phyloP scores from a whole-genome alignment of 805 yeast species.

The Sugiyamaella floridensis region DNA sequence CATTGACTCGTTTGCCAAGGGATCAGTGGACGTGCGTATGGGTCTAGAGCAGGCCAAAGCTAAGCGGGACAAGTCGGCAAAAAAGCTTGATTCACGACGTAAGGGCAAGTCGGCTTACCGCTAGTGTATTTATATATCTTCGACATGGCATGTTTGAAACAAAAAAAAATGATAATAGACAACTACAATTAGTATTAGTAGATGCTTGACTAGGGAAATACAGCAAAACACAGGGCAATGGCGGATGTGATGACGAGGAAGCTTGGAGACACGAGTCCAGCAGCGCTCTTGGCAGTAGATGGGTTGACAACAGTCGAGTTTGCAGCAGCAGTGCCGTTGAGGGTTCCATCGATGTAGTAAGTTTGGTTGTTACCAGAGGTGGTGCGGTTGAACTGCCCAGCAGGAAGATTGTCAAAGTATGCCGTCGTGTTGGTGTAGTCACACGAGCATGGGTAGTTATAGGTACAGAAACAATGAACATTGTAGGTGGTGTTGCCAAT shows the following conservation, averaged over 20 bases:
- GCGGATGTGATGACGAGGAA: not conserved
- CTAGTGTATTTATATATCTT: not conserved
- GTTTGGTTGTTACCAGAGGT: constrained; percentile 17
- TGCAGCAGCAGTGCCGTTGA: constrained; percentile 1
- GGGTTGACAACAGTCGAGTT: not conserved
- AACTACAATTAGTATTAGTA: not conserved
- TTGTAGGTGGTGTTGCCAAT: constrained; percentile 17
- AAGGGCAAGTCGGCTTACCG: not conserved
- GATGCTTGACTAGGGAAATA: not conserved
- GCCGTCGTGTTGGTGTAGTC: constrained; percentile 10
- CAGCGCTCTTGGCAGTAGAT: not conserved
- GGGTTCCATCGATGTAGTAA: constrained; percentile 8
- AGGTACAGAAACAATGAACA: constrained; percentile 18
- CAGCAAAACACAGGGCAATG: not conserved
- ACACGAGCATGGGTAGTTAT: constrained; percentile 18
- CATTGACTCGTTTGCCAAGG: constrained; percentile 54
- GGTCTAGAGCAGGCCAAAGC: constrained; percentile 56
- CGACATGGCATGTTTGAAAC: not conserved
- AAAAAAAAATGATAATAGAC: no score
- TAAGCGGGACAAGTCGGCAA: constrained; percentile 29
- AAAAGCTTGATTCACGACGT: not conserved
- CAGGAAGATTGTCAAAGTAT: constrained; percentile 14
- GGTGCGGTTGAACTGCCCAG: constrained; percentile 6
- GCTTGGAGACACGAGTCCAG: not conserved
- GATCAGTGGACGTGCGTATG: constrained; percentile 66